Percentiles rank a stretch among this genome's conserved stretches.
These are phyloP conservation scores for Malus sylvestris DNA, from an alignment of 306 rosid species.

Conservation along the genomic window DNA sequence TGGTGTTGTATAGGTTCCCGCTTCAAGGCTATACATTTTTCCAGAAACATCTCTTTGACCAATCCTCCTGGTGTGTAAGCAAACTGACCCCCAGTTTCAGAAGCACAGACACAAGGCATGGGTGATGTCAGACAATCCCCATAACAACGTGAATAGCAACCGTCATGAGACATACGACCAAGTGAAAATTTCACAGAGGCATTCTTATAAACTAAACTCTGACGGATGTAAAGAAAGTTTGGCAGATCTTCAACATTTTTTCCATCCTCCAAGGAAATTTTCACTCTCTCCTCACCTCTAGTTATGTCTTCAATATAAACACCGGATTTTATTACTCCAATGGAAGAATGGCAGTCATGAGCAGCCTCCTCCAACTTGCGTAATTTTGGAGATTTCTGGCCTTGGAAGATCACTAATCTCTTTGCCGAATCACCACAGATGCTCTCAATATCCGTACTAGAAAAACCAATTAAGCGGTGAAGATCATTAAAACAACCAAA, in stretches of 20 bases:
- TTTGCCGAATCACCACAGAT: not conserved
- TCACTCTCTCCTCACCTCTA: slow-evolving; percentile 8
- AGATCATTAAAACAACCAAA: not conserved
- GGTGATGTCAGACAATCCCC: slow-evolving; percentile 20
- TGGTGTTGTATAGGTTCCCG: not conserved
- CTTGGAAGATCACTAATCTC: not conserved
- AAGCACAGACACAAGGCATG: slow-evolving; percentile 11
- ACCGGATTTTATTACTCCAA: not conserved
- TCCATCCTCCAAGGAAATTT: slow-evolving; percentile 1
- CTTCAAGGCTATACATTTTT: slow-evolving; percentile 4
- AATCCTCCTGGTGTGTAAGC: slow-evolving; percentile 14
- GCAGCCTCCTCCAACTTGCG: not conserved
- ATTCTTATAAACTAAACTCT: slow-evolving; percentile 6
- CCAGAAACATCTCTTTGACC: slow-evolving; percentile 12
- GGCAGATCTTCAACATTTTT: not conserved
- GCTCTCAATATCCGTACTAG: not conserved
- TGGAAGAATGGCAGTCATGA: not conserved
- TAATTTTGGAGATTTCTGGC: not conserved
- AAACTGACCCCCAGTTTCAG: slow-evolving; percentile 17
- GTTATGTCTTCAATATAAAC: slow-evolving; percentile 11
- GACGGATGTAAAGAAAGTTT: not conserved
- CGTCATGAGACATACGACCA: not conserved
- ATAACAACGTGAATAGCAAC: slow-evolving; percentile 8
- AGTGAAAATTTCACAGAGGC: slow-evolving; percentile 16
- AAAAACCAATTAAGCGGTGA: not conserved